Conservation (phyloP, 495 filamentous ascomycete genomes). For the Aspergillus homomorphus region DNA sequence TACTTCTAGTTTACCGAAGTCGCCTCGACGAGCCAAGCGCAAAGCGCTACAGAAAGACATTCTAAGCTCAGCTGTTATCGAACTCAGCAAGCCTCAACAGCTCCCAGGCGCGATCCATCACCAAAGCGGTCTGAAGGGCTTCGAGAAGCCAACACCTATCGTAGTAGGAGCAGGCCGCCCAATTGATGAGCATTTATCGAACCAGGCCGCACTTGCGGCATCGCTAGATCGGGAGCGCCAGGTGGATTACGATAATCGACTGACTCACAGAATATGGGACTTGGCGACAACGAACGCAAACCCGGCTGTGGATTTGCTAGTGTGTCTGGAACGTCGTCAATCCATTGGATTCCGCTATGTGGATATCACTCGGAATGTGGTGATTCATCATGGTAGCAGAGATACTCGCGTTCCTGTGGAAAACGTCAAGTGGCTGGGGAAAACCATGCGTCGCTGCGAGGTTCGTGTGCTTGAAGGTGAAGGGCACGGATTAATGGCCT, state of each 20-base stretch:
- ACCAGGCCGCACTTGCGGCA: conserved; percentile 24
- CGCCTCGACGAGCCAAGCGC: conserved; percentile 60
- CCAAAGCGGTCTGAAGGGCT: conserved; percentile 32
- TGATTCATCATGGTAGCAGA: conserved; percentile 90
- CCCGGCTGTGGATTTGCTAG: conserved; percentile 86
- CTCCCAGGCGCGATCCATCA: conserved; percentile 51
- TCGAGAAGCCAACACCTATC: conserved; percentile 21
- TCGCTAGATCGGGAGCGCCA: conserved; percentile 63
- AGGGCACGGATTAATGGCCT: conserved; percentile 95
- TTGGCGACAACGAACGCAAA: conserved; percentile 90
- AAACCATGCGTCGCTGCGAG: conserved; percentile 89
- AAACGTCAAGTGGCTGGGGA: conserved; percentile 91
- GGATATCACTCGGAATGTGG: conserved; percentile 83
- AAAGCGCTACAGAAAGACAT: conserved; percentile 51
- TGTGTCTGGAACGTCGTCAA: conserved; percentile 87
- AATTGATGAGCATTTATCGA: conserved; percentile 7
- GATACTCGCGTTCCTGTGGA: conserved; percentile 92
- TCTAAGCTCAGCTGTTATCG: conserved; percentile 21
- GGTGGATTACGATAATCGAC: conserved; percentile 73
- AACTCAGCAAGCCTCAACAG: conserved; percentile 45
- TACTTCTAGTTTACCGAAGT: conserved; percentile 77
- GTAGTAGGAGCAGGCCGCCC: conserved; percentile 17
- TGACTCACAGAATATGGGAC: conserved; percentile 92
- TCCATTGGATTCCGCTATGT: conserved; percentile 96
- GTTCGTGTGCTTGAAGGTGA: conserved; percentile 89